These are phyloP conservation scores for Ustilago vetiveriae DNA, from an alignment of 1,284 basidiomycete species.

Conservation along the genomic window DNA sequence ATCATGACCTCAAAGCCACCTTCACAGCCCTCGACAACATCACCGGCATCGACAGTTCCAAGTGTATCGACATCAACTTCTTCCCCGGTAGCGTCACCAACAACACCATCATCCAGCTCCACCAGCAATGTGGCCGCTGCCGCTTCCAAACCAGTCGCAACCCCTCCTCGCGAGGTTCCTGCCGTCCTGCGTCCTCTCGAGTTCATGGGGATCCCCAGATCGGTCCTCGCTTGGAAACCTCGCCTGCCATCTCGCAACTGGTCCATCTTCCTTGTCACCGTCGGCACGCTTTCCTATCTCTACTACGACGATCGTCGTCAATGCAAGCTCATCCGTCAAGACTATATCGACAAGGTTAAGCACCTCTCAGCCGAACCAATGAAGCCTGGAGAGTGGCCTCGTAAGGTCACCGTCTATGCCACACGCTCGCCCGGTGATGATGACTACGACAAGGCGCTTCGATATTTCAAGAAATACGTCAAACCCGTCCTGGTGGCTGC, in stretches of 20 bases:
- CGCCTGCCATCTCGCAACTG: constrained; percentile 86
- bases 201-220: constrained; percentile 70
- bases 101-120: constrained; percentile 12
- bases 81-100: constrained; percentile 4
- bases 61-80: constrained; percentile 4
- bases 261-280: constrained; percentile 86
- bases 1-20: constrained; percentile 28
- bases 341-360: constrained; percentile 82
- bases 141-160: constrained; percentile 23
- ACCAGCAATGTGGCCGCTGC: constrained; percentile 9
- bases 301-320: constrained; percentile 86
- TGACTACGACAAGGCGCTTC: constrained; percentile 82
- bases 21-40: constrained; percentile 3
- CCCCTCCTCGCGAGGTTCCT: constrained; percentile 47
- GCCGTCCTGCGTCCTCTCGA: constrained; percentile 66
- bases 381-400: constrained; percentile 75
- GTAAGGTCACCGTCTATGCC: constrained; percentile 86
- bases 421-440: constrained; percentile 94
- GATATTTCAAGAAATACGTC: constrained; percentile 93
- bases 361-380: constrained; percentile 78
- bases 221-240: constrained; percentile 69
- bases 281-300: constrained; percentile 76
- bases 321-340: constrained; percentile 78
- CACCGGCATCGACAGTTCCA: background rate
- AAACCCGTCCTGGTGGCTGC: constrained; percentile 96